Percentiles rank a stretch among this genome's conserved stretches.
These are phyloP conservation scores for Alternaria novae-zelandiae DNA, from an alignment of 2,329 filamentous ascomycete species.

Conservation along the genomic window DNA sequence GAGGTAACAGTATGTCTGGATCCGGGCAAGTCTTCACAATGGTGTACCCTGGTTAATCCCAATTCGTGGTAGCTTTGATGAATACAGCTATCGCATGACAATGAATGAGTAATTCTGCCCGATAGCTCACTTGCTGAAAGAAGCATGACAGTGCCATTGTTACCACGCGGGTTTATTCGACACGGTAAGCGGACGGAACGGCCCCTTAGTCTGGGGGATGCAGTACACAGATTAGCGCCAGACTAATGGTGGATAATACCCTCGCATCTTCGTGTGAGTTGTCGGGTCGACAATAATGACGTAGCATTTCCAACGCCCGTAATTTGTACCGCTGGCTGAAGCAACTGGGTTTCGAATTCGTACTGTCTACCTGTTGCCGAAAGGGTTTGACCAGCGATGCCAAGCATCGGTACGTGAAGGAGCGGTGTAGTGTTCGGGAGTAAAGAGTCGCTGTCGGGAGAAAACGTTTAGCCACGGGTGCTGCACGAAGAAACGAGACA, in stretches of 20 bases:
- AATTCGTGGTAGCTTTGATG: neutral
- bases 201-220: slow-evolving; percentile 4
- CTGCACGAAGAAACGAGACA: neutral
- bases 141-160: neutral
- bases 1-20: neutral
- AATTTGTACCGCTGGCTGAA: neutral
- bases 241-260: neutral
- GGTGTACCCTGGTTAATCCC: neutral
- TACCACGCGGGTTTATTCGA: neutral
- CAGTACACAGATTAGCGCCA: neutral
- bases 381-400: neutral
- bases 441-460: neutral
- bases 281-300: neutral
- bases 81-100: neutral
- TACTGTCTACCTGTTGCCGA: neutral
- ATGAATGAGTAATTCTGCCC: neutral
- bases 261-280: neutral
- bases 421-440: neutral
- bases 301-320: neutral
- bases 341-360: neutral
- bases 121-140: neutral
- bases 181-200: slow-evolving; percentile 7
- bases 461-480: neutral
- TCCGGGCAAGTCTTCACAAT: neutral
- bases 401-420: neutral